Evolutionary conservation across 1,284 basidiomycete genomes (phyloP).

Genomic region (Apiotrichum porosum): DNA sequence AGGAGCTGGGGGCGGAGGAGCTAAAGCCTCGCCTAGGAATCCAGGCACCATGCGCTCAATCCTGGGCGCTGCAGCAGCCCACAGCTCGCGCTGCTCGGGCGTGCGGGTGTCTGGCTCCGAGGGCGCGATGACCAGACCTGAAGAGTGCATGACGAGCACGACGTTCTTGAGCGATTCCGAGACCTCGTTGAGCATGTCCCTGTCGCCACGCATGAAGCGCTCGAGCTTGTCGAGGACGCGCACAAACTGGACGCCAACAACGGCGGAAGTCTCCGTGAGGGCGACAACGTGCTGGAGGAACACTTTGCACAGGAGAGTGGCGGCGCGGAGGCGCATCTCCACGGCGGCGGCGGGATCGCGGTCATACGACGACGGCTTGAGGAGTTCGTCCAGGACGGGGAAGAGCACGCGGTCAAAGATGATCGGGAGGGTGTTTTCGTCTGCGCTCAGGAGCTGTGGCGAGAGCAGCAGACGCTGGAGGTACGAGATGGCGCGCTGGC

Average conservation of each 20-base stretch:
- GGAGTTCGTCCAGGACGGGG: conserved; percentile 84
- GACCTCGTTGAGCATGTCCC: conserved; percentile 86
- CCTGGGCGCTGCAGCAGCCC: conserved; percentile 75
- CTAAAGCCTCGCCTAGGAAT: conserved; percentile 60
- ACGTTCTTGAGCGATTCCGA: conserved; percentile 97
- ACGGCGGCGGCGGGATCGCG: conserved; percentile 80
- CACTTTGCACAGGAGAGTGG: conserved; percentile 83
- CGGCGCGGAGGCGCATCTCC: conserved; percentile 82
- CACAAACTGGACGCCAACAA: conserved; percentile 76
- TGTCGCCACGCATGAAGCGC: conserved; percentile 78
- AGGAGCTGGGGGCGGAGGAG: not conserved
- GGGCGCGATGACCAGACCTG: conserved; percentile 66
- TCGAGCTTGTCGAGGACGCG: conserved; percentile 87
- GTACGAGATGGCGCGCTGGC: conserved; percentile 75
- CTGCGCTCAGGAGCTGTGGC: conserved; percentile 59
- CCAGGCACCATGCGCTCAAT: conserved; percentile 85
- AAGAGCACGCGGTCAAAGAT: conserved; percentile 88
- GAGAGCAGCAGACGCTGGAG: conserved; percentile 84
- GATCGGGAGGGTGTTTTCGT: conserved; percentile 64
- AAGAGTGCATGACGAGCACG: conserved; percentile 90
- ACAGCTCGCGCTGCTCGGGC: conserved; percentile 67
- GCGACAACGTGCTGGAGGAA: conserved; percentile 89
- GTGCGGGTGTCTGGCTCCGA: conserved; percentile 57
- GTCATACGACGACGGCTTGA: conserved; percentile 75
- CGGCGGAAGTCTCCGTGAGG: conserved; percentile 56